Evolutionary conservation across 1,139 yeast genomes (phyloP).

Genomic region (Debaryomyces sp.): DNA sequence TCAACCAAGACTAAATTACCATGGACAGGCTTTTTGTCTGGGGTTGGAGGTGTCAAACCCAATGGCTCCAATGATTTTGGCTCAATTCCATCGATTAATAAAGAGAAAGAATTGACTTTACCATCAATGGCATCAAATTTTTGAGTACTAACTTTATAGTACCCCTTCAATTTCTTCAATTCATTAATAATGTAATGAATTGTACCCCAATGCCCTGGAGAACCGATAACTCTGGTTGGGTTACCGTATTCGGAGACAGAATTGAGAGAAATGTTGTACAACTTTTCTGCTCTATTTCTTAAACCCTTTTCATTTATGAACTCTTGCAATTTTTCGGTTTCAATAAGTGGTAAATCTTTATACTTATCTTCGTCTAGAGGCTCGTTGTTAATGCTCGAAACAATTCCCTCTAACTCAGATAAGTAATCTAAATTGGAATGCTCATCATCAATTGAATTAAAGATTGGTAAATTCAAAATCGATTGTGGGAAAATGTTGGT

Average conservation of each 20-base stretch:
- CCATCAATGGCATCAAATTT: constrained; percentile 74
- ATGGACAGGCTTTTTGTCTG: constrained; percentile 52
- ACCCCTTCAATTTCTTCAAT: constrained; percentile 59
- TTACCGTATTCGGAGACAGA: constrained; percentile 67
- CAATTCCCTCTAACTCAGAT: not conserved
- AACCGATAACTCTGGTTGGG: constrained; percentile 93
- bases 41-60: constrained; percentile 80
- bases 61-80: constrained; percentile 56
- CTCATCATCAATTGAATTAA: constrained; percentile 2
- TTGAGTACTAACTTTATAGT: constrained; percentile 69
- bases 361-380: not conserved
- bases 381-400: not conserved
- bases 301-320: constrained; percentile 61
- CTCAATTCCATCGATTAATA: constrained; percentile 55
- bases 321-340: constrained; percentile 64
- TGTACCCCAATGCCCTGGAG: constrained; percentile 83
- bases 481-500: constrained; percentile 3
- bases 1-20: constrained; percentile 63
- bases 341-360: constrained; percentile 40
- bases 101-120: constrained; percentile 55
- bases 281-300: constrained; percentile 59
- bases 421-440: not conserved
- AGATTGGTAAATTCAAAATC: constrained; percentile 2
- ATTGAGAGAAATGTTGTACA: constrained; percentile 64
- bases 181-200: constrained; percentile 64